These are phyloP conservation scores for Saccharomycopsis schoenii DNA, from an alignment of 805 yeast genomes.

Conservation along the genomic window DNA sequence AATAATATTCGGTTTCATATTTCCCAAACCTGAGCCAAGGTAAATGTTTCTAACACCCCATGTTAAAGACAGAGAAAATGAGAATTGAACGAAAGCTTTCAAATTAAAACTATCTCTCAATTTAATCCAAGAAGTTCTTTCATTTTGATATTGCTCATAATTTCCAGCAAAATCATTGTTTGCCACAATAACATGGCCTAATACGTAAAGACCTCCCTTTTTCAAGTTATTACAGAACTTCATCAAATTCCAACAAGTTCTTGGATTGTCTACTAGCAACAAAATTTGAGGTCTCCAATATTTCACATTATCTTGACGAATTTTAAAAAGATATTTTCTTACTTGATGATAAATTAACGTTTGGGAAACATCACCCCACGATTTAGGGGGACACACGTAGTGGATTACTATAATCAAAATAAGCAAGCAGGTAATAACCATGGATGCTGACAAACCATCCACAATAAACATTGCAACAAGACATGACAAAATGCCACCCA, in stretches of 20 bases:
- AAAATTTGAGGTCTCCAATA: slow-evolving; percentile 97
- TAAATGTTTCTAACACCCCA: slow-evolving; percentile 95
- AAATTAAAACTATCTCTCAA: slow-evolving; percentile 67
- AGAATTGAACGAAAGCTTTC: slow-evolving; percentile 91
- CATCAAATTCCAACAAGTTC: slow-evolving; percentile 85
- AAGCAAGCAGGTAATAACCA: slow-evolving; percentile 56
- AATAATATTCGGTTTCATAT: slow-evolving; percentile 94
- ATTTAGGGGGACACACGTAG: slow-evolving; percentile 85
- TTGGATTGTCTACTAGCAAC: slow-evolving; percentile 80
- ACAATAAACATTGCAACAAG: slow-evolving; percentile 86
- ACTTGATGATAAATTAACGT: slow-evolving; percentile 93
- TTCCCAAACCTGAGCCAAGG: slow-evolving; percentile 94
- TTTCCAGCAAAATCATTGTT: slow-evolving; percentile 50
- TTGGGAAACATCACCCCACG: slow-evolving; percentile 98
- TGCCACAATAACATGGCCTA: slow-evolving; percentile 83
- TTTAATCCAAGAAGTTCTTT: slow-evolving; percentile 74
- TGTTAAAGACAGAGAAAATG: slow-evolving; percentile 74
- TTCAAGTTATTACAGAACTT: slow-evolving; percentile 89
- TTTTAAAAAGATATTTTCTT: slow-evolving; percentile 72
- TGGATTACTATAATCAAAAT: slow-evolving; percentile 72
- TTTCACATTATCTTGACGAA: slow-evolving; percentile 87
- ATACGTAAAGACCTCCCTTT: slow-evolving; percentile 86
- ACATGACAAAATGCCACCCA: slow-evolving; percentile 60
- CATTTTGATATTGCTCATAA: slow-evolving; percentile 58
- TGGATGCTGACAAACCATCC: slow-evolving; percentile 81